A percentile compares a stretch with the other conserved stretches of the same genome.
Conservation (phyloP, 2,329 filamentous ascomycete species). For the Colletotrichum theobromicola region DNA sequence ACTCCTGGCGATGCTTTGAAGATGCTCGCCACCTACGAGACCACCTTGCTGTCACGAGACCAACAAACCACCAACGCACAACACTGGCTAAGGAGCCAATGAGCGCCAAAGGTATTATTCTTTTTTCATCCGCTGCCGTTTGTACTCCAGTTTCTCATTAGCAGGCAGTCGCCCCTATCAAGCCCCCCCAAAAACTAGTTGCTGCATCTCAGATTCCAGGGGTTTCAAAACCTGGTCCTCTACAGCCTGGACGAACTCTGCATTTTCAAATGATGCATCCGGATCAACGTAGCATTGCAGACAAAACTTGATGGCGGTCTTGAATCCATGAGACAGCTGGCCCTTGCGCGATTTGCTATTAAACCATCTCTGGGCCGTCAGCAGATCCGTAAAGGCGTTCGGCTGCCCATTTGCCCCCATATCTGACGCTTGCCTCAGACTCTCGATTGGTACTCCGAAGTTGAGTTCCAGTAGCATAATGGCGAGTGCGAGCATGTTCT, state of each 20-base stretch:
- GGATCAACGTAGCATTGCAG: neutral
- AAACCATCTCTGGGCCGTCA: neutral
- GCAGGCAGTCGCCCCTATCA: neutral
- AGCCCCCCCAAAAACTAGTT: neutral
- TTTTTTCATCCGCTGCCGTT: too few species aligned
- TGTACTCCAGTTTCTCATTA: too few species aligned
- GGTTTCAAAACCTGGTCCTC: neutral
- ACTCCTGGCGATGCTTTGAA: too few species aligned
- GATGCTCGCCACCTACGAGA: too few species aligned
- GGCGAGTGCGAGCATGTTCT: neutral
- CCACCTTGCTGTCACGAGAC: too few species aligned
- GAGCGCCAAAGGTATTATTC: too few species aligned
- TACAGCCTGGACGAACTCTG: neutral
- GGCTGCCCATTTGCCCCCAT: neutral
- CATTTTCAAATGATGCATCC: neutral
- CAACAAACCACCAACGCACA: too few species aligned
- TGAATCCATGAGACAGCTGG: neutral
- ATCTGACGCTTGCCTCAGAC: neutral
- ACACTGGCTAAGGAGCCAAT: too few species aligned
- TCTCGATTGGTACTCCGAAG: neutral
- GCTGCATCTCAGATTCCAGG: neutral
- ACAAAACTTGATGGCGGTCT: neutral
- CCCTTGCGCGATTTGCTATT: neutral
- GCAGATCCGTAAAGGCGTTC: neutral
- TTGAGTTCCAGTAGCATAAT: neutral